A percentile compares a stretch with the other conserved stretches of the same genome.
These are phyloP conservation scores for Phlegmacium glaucopus DNA, from an alignment of 768 basidiomycete species.

Conservation along the genomic window DNA sequence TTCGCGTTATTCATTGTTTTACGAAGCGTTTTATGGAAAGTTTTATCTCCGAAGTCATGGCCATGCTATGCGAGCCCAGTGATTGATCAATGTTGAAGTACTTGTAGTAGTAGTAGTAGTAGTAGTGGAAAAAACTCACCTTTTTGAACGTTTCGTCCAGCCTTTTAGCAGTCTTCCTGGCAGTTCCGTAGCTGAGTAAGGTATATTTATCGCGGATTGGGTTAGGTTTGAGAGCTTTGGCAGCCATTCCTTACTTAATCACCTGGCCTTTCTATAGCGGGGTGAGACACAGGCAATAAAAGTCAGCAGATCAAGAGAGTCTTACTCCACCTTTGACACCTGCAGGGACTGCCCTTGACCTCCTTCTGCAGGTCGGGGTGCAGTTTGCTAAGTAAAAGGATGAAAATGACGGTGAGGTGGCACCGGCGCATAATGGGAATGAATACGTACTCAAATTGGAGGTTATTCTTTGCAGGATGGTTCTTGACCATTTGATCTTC, in stretches of 20 bases:
- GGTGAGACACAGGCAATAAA: background rate
- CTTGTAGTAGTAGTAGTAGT: too few species aligned
- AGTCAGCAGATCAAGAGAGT: background rate
- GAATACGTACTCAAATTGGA: too few species aligned
- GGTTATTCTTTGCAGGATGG: too few species aligned
- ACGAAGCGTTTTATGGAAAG: background rate
- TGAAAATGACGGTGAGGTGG: background rate
- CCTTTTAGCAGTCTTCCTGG: conserved; percentile 1
- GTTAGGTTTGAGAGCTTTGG: conserved; percentile 1
- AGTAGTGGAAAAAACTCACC: background rate
- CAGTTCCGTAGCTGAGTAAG: background rate
- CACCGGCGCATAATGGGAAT: too few species aligned
- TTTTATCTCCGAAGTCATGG: background rate
- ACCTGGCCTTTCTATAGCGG: background rate
- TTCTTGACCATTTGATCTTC: too few species aligned
- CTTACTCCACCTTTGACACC: background rate
- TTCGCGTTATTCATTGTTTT: background rate
- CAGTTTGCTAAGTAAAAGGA: background rate
- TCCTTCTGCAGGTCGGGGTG: background rate
- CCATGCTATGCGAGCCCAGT: background rate
- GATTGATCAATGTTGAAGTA: too few species aligned
- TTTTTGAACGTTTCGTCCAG: conserved; percentile 1
- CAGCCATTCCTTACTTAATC: background rate
- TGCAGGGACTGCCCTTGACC: background rate
- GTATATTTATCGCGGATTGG: background rate